These are phyloP conservation scores for Pseudopithomyces maydicus DNA, from an alignment of 2,329 filamentous ascomycete species.

Conservation along the genomic window DNA sequence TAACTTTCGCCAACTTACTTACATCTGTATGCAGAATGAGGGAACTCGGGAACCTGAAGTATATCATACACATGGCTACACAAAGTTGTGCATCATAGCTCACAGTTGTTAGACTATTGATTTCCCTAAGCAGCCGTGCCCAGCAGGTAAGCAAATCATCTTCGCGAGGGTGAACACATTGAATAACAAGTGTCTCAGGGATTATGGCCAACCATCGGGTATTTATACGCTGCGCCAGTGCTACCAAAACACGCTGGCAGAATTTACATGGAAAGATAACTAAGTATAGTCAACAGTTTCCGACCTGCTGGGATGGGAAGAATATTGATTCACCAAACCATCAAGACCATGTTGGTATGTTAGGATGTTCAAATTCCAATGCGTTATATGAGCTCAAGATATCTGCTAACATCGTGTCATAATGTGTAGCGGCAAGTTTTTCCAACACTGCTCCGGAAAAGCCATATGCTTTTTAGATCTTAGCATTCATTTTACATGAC, in stretches of 20 bases:
- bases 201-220: conserved; percentile 32
- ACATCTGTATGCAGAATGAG: conserved; percentile 36
- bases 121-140: conserved; percentile 45
- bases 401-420: too few species aligned
- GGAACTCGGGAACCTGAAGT: conserved; percentile 39
- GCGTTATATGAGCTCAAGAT: too few species aligned
- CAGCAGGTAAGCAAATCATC: conserved; percentile 25
- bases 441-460: too few species aligned
- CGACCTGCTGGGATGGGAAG: conserved; percentile 54
- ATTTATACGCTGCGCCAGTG: too few species aligned
- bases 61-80: too few species aligned
- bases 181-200: conserved; percentile 22
- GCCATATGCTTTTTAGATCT: too few species aligned
- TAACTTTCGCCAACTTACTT: conserved; percentile 38
- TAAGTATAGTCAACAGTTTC: neutral
- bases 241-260: too few species aligned
- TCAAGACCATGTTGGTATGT: conserved; percentile 53
- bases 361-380: too few species aligned
- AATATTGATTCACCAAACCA: conserved; percentile 60
- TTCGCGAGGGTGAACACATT: neutral
- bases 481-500: too few species aligned
- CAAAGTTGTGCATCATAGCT: too few species aligned
- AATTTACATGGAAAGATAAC: too few species aligned
- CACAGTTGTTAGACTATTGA: conserved; percentile 28
- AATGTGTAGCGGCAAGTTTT: too few species aligned